phyloP scores from a whole-genome alignment of 2,329 filamentous ascomycete genomes.

The Daldinia eschscholtzii region DNA sequence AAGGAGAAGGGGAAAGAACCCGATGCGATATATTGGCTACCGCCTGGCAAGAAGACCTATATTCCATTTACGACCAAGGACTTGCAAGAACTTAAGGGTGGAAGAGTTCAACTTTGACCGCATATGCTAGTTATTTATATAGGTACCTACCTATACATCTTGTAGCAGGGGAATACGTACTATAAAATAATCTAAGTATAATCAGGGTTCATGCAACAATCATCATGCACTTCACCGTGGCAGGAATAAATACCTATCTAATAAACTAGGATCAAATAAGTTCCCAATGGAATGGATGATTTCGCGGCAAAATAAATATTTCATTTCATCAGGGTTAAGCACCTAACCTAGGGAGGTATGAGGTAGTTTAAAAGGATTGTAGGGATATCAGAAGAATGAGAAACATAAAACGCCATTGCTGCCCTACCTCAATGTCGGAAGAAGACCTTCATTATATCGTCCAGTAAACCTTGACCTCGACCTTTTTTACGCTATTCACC shows the following conservation, averaged over 20 bases:
- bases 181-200: neutral
- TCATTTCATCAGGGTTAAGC: neutral
- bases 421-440: neutral
- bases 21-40: constrained; percentile 57
- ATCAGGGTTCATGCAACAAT: neutral
- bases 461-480: constrained; percentile 71
- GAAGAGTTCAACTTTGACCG: constrained; percentile 40
- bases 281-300: neutral
- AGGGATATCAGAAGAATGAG: too few relatives aligned
- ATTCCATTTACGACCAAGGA: constrained; percentile 55
- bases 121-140: neutral
- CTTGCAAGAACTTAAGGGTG: constrained; percentile 51
- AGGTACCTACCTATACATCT: neutral
- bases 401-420: neutral
- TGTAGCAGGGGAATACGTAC: too few relatives aligned
- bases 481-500: constrained; percentile 64
- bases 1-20: constrained; percentile 49
- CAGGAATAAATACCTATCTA: neutral
- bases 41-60: constrained; percentile 52
- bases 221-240: neutral
- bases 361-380: neutral
- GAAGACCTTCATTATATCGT: constrained; percentile 55
- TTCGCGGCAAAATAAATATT: neutral
- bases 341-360: neutral
- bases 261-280: neutral